Conservation (phyloP, 768 basidiomycete genomes). For the Lactarius sanguifluus region DNA sequence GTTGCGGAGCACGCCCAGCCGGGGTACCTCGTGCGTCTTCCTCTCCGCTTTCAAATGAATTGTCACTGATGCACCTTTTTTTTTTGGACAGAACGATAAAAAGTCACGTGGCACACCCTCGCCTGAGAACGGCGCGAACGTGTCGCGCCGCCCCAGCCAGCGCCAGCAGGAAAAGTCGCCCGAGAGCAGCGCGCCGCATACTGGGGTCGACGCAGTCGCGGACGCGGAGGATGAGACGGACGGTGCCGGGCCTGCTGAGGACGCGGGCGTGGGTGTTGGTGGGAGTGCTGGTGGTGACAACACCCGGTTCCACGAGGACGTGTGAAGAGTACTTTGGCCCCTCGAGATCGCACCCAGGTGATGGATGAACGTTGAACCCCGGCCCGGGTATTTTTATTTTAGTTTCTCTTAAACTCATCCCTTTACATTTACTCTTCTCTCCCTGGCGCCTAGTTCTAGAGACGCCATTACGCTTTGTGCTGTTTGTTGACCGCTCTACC, state of each 20-base stretch:
- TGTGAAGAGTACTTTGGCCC: neutral
- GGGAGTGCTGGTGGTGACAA: slow-evolving; percentile 6
- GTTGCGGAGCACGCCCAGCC: slow-evolving; percentile 45
- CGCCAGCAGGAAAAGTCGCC: slow-evolving; percentile 78
- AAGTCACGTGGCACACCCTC: slow-evolving; percentile 30
- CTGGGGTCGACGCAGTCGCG: slow-evolving; percentile 16
- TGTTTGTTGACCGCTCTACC: no score
- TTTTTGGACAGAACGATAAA: slow-evolving; percentile 39
- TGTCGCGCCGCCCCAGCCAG: slow-evolving; percentile 49
- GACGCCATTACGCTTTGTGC: no score
- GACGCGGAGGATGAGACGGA: slow-evolving; percentile 29
- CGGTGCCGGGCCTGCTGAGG: slow-evolving; percentile 25
- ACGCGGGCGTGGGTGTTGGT: slow-evolving; percentile 11
- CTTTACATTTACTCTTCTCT: neutral
- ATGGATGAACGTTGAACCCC: no score
- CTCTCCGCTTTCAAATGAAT: neutral
- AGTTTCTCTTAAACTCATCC: no score
- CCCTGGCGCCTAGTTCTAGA: neutral
- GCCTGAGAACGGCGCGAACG: slow-evolving; percentile 35
- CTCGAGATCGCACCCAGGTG: neutral
- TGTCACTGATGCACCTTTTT: no score
- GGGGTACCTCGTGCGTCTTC: slow-evolving; percentile 61
- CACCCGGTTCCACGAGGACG: slow-evolving; percentile 18
- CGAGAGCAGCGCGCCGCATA: slow-evolving; percentile 49
- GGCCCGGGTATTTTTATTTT: neutral